phyloP scores from a whole-genome alignment of 2,329 filamentous ascomycete genomes.

The Stemphylium lycopersici region DNA sequence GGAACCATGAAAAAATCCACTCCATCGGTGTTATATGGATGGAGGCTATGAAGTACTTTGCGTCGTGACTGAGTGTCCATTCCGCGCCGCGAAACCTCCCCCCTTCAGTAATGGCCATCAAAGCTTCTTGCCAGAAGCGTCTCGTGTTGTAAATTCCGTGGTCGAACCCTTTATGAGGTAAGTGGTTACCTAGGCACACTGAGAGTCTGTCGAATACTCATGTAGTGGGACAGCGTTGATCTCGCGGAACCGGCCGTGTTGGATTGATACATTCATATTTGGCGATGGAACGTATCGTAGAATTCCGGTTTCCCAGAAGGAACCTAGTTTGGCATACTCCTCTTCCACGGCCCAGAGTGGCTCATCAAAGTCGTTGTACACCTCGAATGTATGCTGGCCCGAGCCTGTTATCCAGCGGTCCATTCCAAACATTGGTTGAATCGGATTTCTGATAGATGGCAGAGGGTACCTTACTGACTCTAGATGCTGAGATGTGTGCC shows the following conservation, averaged over 20 bases:
- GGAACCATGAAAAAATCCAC: constrained; percentile 28
- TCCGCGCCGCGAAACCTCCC: constrained; percentile 5
- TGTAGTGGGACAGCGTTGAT: no score
- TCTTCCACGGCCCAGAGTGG: constrained; percentile 20
- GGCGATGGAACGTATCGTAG: constrained; percentile 15
- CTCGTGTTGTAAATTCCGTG: constrained; percentile 2
- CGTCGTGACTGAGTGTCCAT: constrained; percentile 6
- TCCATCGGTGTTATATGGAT: constrained; percentile 19
- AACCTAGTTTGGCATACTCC: constrained; percentile 20
- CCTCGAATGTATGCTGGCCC: constrained; percentile 12
- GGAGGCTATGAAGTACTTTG: constrained; percentile 7
- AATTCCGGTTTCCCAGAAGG: constrained; percentile 18
- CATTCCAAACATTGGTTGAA: constrained; percentile 22
- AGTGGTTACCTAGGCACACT: no score
- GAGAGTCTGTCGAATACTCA: no score
- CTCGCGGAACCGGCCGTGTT: background rate
- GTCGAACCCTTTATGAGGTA: background rate
- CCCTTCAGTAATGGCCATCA: background rate
- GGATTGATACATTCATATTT: background rate
- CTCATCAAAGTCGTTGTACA: constrained; percentile 4
- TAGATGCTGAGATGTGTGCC: background rate
- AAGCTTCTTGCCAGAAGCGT: background rate
- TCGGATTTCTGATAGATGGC: constrained; percentile 14
- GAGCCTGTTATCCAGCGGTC: constrained; percentile 25
- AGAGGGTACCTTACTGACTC: background rate